Conservation (phyloP, 1,284 basidiomycete genomes). For the Rhodotorula sp. region DNA sequence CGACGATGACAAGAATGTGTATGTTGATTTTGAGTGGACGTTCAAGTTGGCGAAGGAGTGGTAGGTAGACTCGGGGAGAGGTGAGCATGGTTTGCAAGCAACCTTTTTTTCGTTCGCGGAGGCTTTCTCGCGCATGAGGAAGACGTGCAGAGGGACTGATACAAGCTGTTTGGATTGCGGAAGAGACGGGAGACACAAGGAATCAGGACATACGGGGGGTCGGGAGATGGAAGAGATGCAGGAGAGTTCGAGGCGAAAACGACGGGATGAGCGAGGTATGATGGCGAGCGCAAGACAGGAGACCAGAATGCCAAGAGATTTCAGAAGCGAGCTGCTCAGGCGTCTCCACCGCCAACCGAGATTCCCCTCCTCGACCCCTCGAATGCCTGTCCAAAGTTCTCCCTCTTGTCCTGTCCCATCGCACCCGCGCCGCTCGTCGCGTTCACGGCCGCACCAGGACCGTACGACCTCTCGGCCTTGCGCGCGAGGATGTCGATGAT, state of each 20-base stretch:
- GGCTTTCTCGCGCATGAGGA: too few relatives aligned
- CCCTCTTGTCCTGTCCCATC: constrained; percentile 23
- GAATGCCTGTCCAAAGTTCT: constrained; percentile 13
- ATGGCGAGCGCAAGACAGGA: neutral
- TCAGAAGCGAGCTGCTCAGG: neutral
- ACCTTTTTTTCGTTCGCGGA: neutral
- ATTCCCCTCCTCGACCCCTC: constrained; percentile 10
- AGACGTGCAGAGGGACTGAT: too few relatives aligned
- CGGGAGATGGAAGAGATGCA: neutral
- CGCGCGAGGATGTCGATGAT: constrained; percentile 69
- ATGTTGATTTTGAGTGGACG: constrained; percentile 70
- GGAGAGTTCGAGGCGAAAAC: neutral
- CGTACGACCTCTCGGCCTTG: constrained; percentile 38
- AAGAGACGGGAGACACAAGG: too few relatives aligned
- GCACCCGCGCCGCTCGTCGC: neutral
- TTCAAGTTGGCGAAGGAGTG: constrained; percentile 82
- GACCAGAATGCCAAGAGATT: neutral
- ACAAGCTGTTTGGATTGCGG: too few relatives aligned
- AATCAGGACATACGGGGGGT: neutral
- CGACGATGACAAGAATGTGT: constrained; percentile 75
- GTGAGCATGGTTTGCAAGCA: too few relatives aligned
- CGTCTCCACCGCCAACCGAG: constrained; percentile 11
- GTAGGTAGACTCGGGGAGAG: constrained; percentile 45
- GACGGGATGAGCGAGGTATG: neutral
- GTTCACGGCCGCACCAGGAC: constrained; percentile 18